These are phyloP conservation scores for Rhodotorula sp. DNA, from an alignment of 1,284 basidiomycete species.

Conservation along the genomic window DNA sequence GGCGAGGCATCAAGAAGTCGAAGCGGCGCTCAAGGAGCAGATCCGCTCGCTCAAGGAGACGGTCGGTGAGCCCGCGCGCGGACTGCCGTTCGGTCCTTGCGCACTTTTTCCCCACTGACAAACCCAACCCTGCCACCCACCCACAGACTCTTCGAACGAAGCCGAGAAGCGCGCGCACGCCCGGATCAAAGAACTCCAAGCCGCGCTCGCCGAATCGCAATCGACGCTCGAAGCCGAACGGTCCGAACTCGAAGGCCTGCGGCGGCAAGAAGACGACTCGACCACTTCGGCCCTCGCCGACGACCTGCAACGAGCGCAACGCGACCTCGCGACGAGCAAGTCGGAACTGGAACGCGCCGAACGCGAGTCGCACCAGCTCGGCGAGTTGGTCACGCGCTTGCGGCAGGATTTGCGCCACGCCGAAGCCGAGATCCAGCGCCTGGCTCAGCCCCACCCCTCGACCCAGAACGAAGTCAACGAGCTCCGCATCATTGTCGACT, in stretches of 20 bases:
- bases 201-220: slow-evolving; percentile 83
- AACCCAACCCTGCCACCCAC: no score
- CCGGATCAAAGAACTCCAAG: slow-evolving; percentile 77
- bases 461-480: slow-evolving; percentile 44
- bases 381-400: slow-evolving; percentile 49
- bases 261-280: slow-evolving; percentile 57
- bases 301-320: slow-evolving; percentile 41
- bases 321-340: slow-evolving; percentile 60
- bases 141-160: slow-evolving; percentile 59
- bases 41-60: slow-evolving; percentile 63
- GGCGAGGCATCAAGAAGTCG: slow-evolving; percentile 64
- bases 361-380: slow-evolving; percentile 44
- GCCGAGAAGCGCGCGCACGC: slow-evolving; percentile 63
- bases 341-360: slow-evolving; percentile 48
- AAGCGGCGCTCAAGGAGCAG: slow-evolving; percentile 67
- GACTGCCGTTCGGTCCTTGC: neutral
- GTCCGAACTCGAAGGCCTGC: slow-evolving; percentile 81
- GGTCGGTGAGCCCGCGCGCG: slow-evolving; percentile 46
- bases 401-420: slow-evolving; percentile 52
- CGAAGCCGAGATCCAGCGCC: slow-evolving; percentile 37
- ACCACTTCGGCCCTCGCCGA: slow-evolving; percentile 18
- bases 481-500: slow-evolving; percentile 65
- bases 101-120: neutral
- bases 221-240: slow-evolving; percentile 84
- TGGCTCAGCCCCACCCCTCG: slow-evolving; percentile 32